These are phyloP conservation scores for Amanita rubescens DNA, from an alignment of 768 basidiomycete genomes.

Conservation along the genomic window DNA sequence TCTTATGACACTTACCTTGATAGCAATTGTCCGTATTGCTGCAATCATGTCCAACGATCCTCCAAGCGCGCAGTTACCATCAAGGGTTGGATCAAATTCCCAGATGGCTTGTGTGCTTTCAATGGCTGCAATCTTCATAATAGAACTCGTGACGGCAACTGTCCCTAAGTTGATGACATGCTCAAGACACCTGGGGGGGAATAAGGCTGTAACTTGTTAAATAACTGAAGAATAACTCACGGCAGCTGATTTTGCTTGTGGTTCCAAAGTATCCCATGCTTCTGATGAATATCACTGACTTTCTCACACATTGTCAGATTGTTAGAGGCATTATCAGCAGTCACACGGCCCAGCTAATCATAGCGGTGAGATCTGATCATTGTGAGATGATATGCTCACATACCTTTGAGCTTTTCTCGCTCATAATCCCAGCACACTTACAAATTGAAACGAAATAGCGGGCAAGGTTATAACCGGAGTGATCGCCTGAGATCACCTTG, in stretches of 20 bases:
- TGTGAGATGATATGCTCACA: not conserved
- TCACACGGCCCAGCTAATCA: constrained; percentile 17
- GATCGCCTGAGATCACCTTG: constrained; percentile 13
- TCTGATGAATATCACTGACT: no score
- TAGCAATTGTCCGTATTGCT: constrained; percentile 18
- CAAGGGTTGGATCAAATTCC: constrained; percentile 22
- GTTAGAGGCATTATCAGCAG: constrained; percentile 18
- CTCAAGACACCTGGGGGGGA: constrained; percentile 17
- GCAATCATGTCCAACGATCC: constrained; percentile 24
- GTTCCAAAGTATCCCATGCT: constrained; percentile 18
- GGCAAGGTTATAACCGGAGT: constrained; percentile 22
- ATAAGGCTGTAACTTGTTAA: no score
- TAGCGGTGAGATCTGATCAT: not conserved
- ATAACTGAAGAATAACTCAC: no score
- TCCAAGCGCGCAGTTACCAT: constrained; percentile 18
- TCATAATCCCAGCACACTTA: no score
- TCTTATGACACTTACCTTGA: constrained; percentile 22
- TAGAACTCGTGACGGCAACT: constrained; percentile 20
- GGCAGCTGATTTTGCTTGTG: constrained; percentile 13
- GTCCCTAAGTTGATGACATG: constrained; percentile 23
- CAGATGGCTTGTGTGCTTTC: constrained; percentile 24
- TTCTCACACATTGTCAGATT: no score
- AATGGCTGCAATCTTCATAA: constrained; percentile 21
- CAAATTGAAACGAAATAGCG: no score
- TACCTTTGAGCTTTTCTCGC: no score